These are phyloP conservation scores for Polyporus tsugae DNA, from an alignment of 1,284 basidiomycete species.

Conservation along the genomic window DNA sequence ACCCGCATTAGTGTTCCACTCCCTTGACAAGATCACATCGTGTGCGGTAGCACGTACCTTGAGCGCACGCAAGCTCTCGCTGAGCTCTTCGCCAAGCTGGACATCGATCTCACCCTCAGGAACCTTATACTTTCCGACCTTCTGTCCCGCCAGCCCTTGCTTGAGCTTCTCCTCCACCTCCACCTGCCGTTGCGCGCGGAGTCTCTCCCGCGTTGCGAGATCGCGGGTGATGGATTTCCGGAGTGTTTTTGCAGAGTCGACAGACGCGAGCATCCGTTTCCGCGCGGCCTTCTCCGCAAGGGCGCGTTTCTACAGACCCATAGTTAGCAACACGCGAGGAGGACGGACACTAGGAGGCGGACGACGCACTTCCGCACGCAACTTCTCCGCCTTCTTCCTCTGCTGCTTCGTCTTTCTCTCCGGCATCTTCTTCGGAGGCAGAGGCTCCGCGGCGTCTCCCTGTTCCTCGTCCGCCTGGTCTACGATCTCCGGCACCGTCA, in stretches of 20 bases:
- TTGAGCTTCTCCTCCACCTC: slow-evolving; percentile 54
- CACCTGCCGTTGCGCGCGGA: slow-evolving; percentile 48
- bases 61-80: slow-evolving; percentile 85
- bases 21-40: background rate
- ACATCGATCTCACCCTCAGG: slow-evolving; percentile 79
- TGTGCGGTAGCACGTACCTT: slow-evolving; percentile 65
- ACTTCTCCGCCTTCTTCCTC: slow-evolving; percentile 65
- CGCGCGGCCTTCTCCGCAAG: slow-evolving; percentile 63
- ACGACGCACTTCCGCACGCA: slow-evolving; percentile 66
- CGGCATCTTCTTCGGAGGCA: slow-evolving; percentile 54
- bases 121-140: slow-evolving; percentile 82
- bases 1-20: background rate
- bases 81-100: slow-evolving; percentile 92
- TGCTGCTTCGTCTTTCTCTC: slow-evolving; percentile 81
- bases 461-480: slow-evolving; percentile 50
- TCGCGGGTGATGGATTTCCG: slow-evolving; percentile 53
- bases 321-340: background rate
- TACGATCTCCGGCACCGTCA: slow-evolving; percentile 62
- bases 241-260: slow-evolving; percentile 62
- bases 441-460: slow-evolving; percentile 42
- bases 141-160: slow-evolving; percentile 70
- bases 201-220: slow-evolving; percentile 52
- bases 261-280: slow-evolving; percentile 64
- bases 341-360: background rate
- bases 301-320: slow-evolving; percentile 61